These are phyloP conservation scores for Alternaria angustiovoidea DNA, from an alignment of 2,329 filamentous ascomycete species.

Conservation along the genomic window DNA sequence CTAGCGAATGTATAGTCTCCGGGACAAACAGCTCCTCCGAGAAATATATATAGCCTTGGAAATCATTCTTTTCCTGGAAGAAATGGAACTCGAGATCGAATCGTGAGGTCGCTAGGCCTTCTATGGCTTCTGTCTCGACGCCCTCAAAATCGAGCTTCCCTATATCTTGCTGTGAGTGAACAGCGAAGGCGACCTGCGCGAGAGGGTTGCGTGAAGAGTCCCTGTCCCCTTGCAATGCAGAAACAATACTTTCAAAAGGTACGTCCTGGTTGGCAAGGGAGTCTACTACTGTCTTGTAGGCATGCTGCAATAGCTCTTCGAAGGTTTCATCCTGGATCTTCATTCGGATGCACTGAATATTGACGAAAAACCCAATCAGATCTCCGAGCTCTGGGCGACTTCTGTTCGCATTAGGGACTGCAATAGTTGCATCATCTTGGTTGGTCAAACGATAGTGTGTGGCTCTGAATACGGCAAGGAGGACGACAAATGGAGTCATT, in stretches of 20 bases:
- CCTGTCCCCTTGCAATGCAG: background rate
- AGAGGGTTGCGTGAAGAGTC: slow-evolving; percentile 5
- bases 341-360: slow-evolving; percentile 16
- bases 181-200: background rate
- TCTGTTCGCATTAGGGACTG: slow-evolving; percentile 11
- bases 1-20: too few species aligned
- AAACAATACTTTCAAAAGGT: slow-evolving; percentile 8
- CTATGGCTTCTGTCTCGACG: background rate
- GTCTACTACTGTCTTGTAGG: background rate
- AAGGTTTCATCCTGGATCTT: slow-evolving; percentile 13
- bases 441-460: slow-evolving; percentile 14
- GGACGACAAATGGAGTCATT: too few species aligned
- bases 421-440: too few species aligned
- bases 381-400: slow-evolving; percentile 12
- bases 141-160: background rate
- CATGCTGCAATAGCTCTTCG: slow-evolving; percentile 6
- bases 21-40: slow-evolving; percentile 5
- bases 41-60: background rate
- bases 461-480: background rate
- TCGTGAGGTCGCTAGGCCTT: background rate
- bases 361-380: slow-evolving; percentile 23
- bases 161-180: slow-evolving; percentile 2
- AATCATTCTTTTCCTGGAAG: background rate
- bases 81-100: slow-evolving; percentile 6
- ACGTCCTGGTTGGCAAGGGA: slow-evolving; percentile 4